Conservation (phyloP, 2,329 filamentous ascomycete species). For the Microdochium paspali region DNA sequence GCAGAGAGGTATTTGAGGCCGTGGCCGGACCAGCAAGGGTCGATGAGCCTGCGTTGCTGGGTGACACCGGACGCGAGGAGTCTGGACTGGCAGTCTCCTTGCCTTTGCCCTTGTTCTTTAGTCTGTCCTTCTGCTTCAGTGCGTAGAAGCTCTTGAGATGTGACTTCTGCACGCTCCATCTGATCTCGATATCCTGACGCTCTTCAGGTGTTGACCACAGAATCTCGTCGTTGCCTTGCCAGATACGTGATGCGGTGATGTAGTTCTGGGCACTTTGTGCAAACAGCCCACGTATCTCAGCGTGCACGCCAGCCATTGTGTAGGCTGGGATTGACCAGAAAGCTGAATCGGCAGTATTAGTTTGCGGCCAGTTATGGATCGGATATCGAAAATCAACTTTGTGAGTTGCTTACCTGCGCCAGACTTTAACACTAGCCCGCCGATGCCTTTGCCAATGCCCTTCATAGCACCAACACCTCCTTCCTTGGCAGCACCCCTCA, state of each 20-base stretch:
- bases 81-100: constrained; percentile 16
- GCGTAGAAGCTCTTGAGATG: constrained; percentile 52
- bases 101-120: constrained; percentile 30
- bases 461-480: constrained; percentile 49
- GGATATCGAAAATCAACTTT: not conserved
- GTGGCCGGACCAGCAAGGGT: not conserved
- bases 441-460: constrained; percentile 74
- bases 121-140: constrained; percentile 40
- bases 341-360: constrained; percentile 22
- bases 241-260: constrained; percentile 66
- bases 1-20: constrained; percentile 4
- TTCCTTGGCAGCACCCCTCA: constrained; percentile 58
- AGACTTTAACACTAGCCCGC: constrained; percentile 75
- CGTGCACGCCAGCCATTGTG: constrained; percentile 72
- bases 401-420: constrained; percentile 50
- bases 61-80: constrained; percentile 7
- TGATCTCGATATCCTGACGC: constrained; percentile 50
- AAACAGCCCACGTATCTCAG: constrained; percentile 63
- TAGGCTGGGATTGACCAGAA: constrained; percentile 70
- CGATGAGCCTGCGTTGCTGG: constrained; percentile 5
- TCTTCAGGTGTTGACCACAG: constrained; percentile 45
- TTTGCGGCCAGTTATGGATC: not conserved
- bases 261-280: constrained; percentile 67
- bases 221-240: constrained; percentile 64
- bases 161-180: constrained; percentile 53